phyloP scores from a whole-genome alignment of 1,284 basidiomycete species.

The Peniophora sp. region DNA sequence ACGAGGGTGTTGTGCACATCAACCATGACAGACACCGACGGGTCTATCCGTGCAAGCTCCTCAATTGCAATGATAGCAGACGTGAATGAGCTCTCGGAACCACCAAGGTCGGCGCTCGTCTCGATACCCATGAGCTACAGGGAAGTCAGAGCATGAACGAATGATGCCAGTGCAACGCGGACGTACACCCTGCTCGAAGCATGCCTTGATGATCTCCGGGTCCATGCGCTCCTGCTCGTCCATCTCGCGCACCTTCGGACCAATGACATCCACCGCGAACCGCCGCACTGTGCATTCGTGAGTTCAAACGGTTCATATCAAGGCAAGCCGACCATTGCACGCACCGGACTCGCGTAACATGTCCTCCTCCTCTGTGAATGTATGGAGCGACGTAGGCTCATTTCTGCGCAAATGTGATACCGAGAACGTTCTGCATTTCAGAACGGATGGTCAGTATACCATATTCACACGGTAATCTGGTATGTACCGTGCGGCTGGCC shows the following conservation, averaged over 20 bases:
- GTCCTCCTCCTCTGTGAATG: constrained; percentile 86
- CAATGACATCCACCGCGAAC: constrained; percentile 87
- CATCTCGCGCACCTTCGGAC: constrained; percentile 92
- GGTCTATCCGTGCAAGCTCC: constrained; percentile 94
- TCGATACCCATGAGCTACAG: constrained; percentile 94
- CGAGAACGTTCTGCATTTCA: constrained; percentile 28
- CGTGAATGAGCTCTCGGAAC: constrained; percentile 89
- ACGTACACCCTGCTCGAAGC: constrained; percentile 93
- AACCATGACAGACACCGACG: constrained; percentile 93
- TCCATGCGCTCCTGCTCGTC: constrained; percentile 98
- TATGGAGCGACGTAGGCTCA: constrained; percentile 56
- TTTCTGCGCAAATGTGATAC: constrained; percentile 22
- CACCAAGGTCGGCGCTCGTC: constrained; percentile 78
- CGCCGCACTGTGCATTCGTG: constrained; percentile 54
- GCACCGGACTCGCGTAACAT: constrained; percentile 85
- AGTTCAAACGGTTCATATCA: background rate
- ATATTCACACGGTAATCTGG: background rate
- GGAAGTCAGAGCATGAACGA: background rate
- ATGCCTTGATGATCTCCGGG: constrained; percentile 76
- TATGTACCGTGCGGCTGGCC: background rate
- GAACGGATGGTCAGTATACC: background rate
- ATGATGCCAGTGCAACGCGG: background rate
- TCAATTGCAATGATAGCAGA: constrained; percentile 96
- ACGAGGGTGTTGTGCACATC: constrained; percentile 99
- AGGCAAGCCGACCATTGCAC: constrained; percentile 12